These are phyloP conservation scores for Schizothecium vesticola DNA, from an alignment of 495 filamentous ascomycete species.

Conservation along the genomic window DNA sequence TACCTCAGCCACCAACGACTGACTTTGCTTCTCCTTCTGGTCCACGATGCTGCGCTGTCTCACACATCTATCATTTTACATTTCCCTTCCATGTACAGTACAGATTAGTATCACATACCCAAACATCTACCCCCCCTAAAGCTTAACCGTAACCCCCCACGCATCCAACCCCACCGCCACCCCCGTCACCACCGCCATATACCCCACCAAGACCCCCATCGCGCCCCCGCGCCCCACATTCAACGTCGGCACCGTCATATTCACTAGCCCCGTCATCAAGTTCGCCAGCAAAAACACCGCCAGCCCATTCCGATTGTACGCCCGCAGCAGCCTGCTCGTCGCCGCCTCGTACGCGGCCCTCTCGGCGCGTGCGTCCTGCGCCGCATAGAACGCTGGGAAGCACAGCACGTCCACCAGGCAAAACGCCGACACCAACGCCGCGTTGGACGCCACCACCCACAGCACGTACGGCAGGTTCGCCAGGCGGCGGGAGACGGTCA, in stretches of 20 bases:
- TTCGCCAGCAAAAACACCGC: constrained; percentile 86
- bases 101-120: not conserved
- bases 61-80: not conserved
- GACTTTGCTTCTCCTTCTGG: not conserved
- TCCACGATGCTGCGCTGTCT: not conserved
- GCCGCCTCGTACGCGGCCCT: constrained; percentile 55
- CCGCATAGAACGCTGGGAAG: constrained; percentile 66
- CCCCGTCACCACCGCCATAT: constrained; percentile 59
- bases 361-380: constrained; percentile 45
- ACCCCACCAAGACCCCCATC: constrained; percentile 69
- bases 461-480: constrained; percentile 92
- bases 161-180: constrained; percentile 67
- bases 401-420: constrained; percentile 68
- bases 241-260: constrained; percentile 77
- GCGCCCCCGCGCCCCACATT: constrained; percentile 55
- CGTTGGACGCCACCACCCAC: constrained; percentile 89
- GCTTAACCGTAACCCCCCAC: constrained; percentile 69
- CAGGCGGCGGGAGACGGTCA: constrained; percentile 78
- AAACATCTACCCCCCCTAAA: constrained; percentile 38
- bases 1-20: not conserved
- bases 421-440: constrained; percentile 68
- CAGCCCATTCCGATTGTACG: constrained; percentile 85
- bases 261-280: constrained; percentile 80
- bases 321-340: constrained; percentile 70
- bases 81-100: not conserved